A percentile compares a stretch with the other conserved stretches of the same genome.
Evolutionary conservation across 495 filamentous ascomycete genomes (phyloP).

Genomic region (Entonaema liquescens): DNA sequence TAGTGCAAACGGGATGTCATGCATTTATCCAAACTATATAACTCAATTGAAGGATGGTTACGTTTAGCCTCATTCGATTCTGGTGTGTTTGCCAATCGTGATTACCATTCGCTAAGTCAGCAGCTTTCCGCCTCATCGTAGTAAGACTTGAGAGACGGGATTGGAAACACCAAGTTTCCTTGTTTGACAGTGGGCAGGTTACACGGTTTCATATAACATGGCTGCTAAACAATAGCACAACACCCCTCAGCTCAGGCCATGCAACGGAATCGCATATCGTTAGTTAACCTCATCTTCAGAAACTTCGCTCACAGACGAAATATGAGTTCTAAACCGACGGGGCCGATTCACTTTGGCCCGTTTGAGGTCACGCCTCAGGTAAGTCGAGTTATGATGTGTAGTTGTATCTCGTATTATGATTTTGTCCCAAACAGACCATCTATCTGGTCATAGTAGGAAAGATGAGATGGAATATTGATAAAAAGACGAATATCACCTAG

Average conservation of each 20-base stretch:
- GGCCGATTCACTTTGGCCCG: slow-evolving; percentile 66
- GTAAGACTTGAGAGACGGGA: neutral
- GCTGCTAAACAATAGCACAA: neutral
- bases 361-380: slow-evolving; percentile 73
- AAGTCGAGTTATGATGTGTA: slow-evolving; percentile 5
- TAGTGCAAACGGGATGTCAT: neutral
- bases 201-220: slow-evolving; percentile 1
- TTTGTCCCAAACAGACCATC: too few species aligned
- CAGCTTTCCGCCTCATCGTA: neutral
- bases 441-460: too few species aligned
- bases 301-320: slow-evolving; percentile 16
- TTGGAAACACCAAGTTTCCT: neutral
- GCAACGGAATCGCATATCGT: slow-evolving; percentile 15
- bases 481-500: neutral
- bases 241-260: slow-evolving; percentile 12
- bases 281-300: slow-evolving; percentile 12
- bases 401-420: too few species aligned
- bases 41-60: neutral
- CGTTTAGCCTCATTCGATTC: neutral
- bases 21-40: neutral
- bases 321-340: slow-evolving; percentile 22
- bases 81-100: neutral
- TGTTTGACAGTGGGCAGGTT: neutral
- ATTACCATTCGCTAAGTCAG: too few species aligned
- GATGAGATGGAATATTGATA: neutral